Evolutionary conservation across 345 rosid species (phyloP), one percentile per base, ranked within the genome.

Genomic region (Populus euphratica): DNA sequence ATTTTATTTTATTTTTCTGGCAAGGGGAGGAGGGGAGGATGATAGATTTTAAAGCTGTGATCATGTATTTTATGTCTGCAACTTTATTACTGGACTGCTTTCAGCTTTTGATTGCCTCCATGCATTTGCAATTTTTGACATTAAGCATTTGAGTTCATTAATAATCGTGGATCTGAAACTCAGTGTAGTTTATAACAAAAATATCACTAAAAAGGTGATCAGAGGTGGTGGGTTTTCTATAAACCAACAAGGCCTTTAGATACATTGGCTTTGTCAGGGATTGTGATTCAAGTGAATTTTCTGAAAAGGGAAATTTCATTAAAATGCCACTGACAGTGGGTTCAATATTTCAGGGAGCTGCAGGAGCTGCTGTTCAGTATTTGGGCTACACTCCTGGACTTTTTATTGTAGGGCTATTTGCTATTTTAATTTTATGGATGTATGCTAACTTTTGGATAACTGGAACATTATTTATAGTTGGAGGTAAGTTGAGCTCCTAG

Each of bases 391-490:
- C 97, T 83, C 97, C 99, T 76, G 99, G 99, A 31, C 91, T 96
- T 78, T 96, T 91, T 82, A 92, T 96, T 33, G 95, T 89, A 44
- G 99, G 99, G 35, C 78, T 92, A 38, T 92, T 91, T 82, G 90
- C 92, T 36, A 96, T 94, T 83, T 84, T 94, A 84, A 83, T 92
- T 80, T 82, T 96, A 68, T 94, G 99, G 99, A 93, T 93, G 98
- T 91, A 85, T 79, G 99, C 99, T 80, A 96, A 92, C 93, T 92
- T 94, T 83, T 96, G 97, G 98, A 94, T 96, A 85, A 89, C 97
- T 4, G 98, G 98, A 80, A 85, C 94, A 62, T 86, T 96, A 80
- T 94, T 94, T 87, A 83, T 94, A 78, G 88, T 96, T 71, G 99
- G 98, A 92, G 99, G 99, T 91, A 92, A 83, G 88, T 62, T 5